These are phyloP conservation scores for Annulohypoxylon moriforme DNA, from an alignment of 495 filamentous ascomycete genomes.

Conservation along the genomic window DNA sequence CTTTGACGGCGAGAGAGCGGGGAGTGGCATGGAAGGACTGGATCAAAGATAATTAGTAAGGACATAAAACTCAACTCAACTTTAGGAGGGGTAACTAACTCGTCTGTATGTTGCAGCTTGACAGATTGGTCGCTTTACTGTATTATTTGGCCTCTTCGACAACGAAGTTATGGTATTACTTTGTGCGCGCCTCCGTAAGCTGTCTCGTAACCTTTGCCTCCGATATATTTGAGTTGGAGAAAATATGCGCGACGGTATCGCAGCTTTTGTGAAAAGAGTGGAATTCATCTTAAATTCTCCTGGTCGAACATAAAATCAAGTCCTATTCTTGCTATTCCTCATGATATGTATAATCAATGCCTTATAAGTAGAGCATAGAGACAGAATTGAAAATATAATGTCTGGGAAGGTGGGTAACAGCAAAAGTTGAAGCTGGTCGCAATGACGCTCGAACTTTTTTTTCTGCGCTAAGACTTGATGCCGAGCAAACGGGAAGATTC, in stretches of 20 bases:
- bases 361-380: conserved; percentile 14
- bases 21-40: conserved; percentile 84
- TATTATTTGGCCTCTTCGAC: conserved; percentile 22
- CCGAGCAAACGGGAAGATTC: conserved; percentile 51
- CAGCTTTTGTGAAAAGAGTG: conserved; percentile 63
- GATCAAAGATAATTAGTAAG: conserved; percentile 20
- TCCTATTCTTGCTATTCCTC: conserved; percentile 10
- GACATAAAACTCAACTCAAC: neutral
- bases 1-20: conserved; percentile 67
- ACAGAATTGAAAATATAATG: conserved; percentile 12
- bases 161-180: conserved; percentile 45
- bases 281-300: conserved; percentile 59
- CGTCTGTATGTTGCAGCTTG: conserved; percentile 28
- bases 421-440: conserved; percentile 33
- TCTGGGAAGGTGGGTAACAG: conserved; percentile 4
- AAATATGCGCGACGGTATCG: conserved; percentile 60
- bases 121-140: conserved; percentile 4
- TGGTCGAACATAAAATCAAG: conserved; percentile 13
- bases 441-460: conserved; percentile 52
- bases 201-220: conserved; percentile 53
- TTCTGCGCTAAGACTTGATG: conserved; percentile 42
- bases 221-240: conserved; percentile 62
- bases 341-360: conserved; percentile 14
- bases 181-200: conserved; percentile 47
- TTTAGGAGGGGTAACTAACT: conserved; percentile 35